Evolutionary conservation across 1,139 yeast genomes (phyloP), one percentile per base, ranked within the genome.

Genomic region (Yamadazyma pseudoaaseri): DNA sequence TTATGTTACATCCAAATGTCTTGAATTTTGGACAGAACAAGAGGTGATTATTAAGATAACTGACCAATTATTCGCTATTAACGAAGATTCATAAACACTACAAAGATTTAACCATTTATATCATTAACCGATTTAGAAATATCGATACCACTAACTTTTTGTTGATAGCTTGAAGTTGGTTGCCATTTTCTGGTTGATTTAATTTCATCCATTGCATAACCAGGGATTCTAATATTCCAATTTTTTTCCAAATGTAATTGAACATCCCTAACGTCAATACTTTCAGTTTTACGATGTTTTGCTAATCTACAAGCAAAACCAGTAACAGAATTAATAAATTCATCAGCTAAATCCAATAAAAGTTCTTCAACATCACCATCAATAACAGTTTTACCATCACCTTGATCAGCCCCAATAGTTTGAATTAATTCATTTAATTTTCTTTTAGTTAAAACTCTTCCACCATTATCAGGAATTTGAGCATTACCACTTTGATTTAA

Each of bases 301-400:
- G 99, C 98, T 48, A 92, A 68, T 37, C 94, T 77, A 56, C 98
- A 92, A 0, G 97, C 96, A 65, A 92, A 92, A 3, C 87, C 74
- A 0, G 97, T 87, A 2, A 94, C 96, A 32, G 86, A 81, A 11
- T 86, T 77, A 10, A 92, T 94, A 56, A 92, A 92, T 54, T 94
- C 98, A 56, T 94, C 99, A 0, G 98, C 97, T 39, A 92, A 68
- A 56, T 94, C 98, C 31, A 94, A 69, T 31, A 92, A 65, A 26
- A 90, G 63, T 47, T 90, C 97, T 56, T 92, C 97, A 11, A 90
- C 97, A 58, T 92, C 97, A 20, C 97, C 97, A 55, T 90, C 97
- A 36, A 92, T 83, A n/a, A 76, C 76, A 6, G 95, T 85, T 49
- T 86, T 92, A 3, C 95, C 89, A 49, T 86, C 94, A 18, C 92